phyloP scores from a whole-genome alignment of 805 yeast species.

The Kodamaea hsintzibuensis region DNA sequence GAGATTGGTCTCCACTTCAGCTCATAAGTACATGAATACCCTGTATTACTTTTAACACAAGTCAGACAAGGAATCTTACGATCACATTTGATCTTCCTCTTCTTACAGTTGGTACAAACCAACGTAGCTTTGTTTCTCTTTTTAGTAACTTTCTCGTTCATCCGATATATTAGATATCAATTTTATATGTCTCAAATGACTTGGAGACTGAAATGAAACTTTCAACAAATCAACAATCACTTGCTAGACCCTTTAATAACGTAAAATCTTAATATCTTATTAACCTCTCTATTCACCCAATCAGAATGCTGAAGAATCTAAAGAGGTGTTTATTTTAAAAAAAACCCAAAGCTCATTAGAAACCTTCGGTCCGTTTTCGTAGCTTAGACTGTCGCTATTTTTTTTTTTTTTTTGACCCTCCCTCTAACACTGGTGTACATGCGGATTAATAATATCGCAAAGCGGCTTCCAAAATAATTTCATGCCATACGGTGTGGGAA shows the following conservation, averaged over 20 bases:
- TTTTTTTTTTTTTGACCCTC: neutral
- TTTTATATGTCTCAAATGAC: no score
- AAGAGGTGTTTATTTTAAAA: neutral
- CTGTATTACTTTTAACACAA: slow-evolving; percentile 22
- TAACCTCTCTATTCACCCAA: neutral
- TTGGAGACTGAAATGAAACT: no score
- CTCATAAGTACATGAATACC: slow-evolving; percentile 22
- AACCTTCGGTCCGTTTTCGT: neutral
- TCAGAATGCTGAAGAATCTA: neutral
- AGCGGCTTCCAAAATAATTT: neutral
- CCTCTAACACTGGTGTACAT: neutral
- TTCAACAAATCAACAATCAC: no score
- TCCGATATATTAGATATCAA: neutral
- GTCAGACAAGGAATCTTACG: slow-evolving; percentile 27
- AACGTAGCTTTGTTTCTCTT: slow-evolving; percentile 25
- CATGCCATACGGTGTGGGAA: neutral
- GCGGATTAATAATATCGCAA: neutral
- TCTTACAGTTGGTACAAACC: slow-evolving; percentile 33
- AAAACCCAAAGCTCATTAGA: neutral
- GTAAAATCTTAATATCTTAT: no score
- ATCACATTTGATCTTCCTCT: slow-evolving; percentile 36
- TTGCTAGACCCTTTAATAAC: no score
- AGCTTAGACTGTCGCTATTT: neutral
- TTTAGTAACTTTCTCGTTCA: slow-evolving; percentile 9
- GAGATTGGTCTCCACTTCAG: slow-evolving; percentile 15